Evolutionary conservation across 345 rosid species (phyloP), one percentile per base, ranked within the genome.

Genomic region (Populus simonii): DNA sequence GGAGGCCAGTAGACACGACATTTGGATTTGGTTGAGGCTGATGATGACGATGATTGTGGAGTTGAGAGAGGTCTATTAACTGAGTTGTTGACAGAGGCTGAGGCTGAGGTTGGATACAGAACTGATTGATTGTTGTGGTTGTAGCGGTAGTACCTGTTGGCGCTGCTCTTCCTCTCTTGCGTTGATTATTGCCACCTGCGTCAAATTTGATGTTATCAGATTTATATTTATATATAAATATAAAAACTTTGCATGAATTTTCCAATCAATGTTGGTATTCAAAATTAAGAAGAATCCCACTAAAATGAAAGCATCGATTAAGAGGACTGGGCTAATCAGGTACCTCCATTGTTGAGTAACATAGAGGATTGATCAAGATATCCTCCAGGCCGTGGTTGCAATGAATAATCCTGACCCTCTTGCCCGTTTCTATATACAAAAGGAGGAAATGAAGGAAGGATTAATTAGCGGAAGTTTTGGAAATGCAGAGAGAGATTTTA

Each of bases 1-100:
- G 89, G 76, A 92, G 91, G 36, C 97, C 98, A 5, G 96, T 95
- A 39, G 98, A 95, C 73, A 95, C 92, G 23, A 87, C 90, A 59
- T 59, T 66, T 66, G 68, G 29, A 84, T 88, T 90, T 74, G 87
- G 80, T 43, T 83, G 89, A n/a, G 71, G 63, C 15, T 76, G 80
- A 23, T 83, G 86, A 35, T 35, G 71, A 3, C 73, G 74, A 45
- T 83, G 78, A 25, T 79, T 57, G 74, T 86, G 95, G 72, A 89
- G 89, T 79, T 84, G 92, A 63, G 92, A 85, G 55, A 88, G 85
- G 79, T 86, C 88, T 61, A 91, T 81, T 7, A 89, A 59, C 76
- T 89, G 95, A 51, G 87, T 33, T 33, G 41, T 20, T 22, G 49
- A 38, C 20, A 9, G 76, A 68, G 88, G 74, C 72, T 89, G 80